A percentile compares a stretch with the other conserved stretches of the same genome.
Evolutionary conservation across 805 yeast genomes (phyloP).

Genomic region (Kluyveromyces aestuarii): DNA sequence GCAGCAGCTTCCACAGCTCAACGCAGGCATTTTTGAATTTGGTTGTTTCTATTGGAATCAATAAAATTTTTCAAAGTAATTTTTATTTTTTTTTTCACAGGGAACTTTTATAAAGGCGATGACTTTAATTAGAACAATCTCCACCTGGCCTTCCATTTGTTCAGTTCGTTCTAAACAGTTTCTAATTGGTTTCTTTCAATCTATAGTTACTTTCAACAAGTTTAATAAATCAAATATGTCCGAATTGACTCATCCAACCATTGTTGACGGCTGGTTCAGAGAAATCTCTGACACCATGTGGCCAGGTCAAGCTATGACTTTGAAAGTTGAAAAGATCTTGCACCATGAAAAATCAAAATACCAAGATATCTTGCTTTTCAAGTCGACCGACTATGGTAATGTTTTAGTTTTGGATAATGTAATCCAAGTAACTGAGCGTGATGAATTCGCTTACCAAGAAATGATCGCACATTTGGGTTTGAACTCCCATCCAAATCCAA

Average conservation of each 20-base stretch:
- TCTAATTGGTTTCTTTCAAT: too few species aligned
- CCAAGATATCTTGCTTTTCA: conserved; percentile 90
- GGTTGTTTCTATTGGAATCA: not conserved
- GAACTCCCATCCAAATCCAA: conserved; percentile 91
- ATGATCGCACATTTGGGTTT: conserved; percentile 93
- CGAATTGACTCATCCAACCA: conserved; percentile 35
- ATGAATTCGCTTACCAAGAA: conserved; percentile 95
- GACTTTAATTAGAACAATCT: not conserved
- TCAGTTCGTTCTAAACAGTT: too few species aligned
- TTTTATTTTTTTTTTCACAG: not conserved
- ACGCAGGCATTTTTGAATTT: too few species aligned
- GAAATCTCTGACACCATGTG: conserved; percentile 93
- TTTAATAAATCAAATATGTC: not conserved
- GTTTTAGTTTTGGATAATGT: conserved; percentile 92
- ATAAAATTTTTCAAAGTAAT: not conserved
- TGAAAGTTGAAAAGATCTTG: conserved; percentile 77
- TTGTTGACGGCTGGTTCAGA: conserved; percentile 85
- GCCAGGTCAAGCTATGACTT: conserved; percentile 98
- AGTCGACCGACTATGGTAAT: conserved; percentile 89
- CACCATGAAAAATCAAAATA: conserved; percentile 80
- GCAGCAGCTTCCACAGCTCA: too few species aligned
- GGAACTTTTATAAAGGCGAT: not conserved
- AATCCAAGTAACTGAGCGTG: conserved; percentile 94
- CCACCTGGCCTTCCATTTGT: too few species aligned
- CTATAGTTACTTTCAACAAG: not conserved